Percentiles rank a stretch among this genome's conserved stretches.
Evolutionary conservation across 768 basidiomycete genomes (phyloP).

Genomic region (Filobasidium floriforme): DNA sequence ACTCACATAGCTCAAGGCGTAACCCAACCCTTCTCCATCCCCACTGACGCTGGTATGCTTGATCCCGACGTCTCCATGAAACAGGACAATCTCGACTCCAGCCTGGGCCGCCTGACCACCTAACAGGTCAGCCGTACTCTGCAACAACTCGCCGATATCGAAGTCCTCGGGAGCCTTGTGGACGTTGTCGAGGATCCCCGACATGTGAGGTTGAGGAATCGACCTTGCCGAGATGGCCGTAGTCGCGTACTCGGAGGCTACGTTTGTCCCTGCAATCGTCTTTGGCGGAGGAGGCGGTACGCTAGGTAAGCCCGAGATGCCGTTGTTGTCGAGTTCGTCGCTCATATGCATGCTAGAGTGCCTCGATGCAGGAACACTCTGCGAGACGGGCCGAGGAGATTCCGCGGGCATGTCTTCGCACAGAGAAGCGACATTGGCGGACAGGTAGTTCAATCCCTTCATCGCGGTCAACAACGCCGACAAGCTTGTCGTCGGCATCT

Average conservation of each 20-base stretch:
- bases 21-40: slow-evolving; percentile 74
- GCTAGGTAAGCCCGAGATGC: background rate
- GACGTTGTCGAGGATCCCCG: slow-evolving; percentile 20
- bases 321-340: background rate
- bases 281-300: background rate
- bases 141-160: slow-evolving; percentile 83
- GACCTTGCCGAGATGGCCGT: background rate
- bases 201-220: slow-evolving; percentile 1
- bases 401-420: slow-evolving; percentile 20
- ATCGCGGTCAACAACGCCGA: slow-evolving; percentile 82
- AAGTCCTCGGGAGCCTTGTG: slow-evolving; percentile 56
- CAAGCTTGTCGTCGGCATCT: slow-evolving; percentile 78
- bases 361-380: background rate
- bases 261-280: background rate
- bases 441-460: slow-evolving; percentile 89
- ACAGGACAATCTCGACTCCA: slow-evolving; percentile 84
- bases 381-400: background rate
- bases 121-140: slow-evolving; percentile 78
- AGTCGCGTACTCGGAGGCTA: background rate
- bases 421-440: slow-evolving; percentile 52
- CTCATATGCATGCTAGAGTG: background rate
- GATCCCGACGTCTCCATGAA: slow-evolving; percentile 79
- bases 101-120: slow-evolving; percentile 73
- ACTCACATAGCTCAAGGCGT: slow-evolving; percentile 76
- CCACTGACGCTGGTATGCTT: slow-evolving; percentile 78